phyloP scores from a whole-genome alignment of 2,329 filamentous ascomycete species.

The Zalaria obscura region DNA sequence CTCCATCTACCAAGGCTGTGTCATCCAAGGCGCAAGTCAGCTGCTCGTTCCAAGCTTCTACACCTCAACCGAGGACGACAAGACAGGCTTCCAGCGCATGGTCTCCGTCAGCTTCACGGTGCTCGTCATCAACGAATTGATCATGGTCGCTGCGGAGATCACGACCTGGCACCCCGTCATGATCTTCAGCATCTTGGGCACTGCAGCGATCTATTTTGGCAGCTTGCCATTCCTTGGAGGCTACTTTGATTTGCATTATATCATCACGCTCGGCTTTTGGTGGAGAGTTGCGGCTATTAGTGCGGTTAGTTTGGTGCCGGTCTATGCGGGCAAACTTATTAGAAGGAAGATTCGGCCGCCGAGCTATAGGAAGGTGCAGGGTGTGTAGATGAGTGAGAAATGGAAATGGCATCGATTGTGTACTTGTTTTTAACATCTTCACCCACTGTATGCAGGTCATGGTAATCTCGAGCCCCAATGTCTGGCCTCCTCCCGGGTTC shows the following conservation, averaged over 20 bases:
- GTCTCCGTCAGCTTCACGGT: conserved; percentile 86
- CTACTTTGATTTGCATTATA: conserved; percentile 79
- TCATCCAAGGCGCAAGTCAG: conserved; percentile 91
- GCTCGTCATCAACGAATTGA: conserved; percentile 81
- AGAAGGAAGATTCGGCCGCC: conserved; percentile 76
- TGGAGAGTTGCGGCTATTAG: conserved; percentile 77
- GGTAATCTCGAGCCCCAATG: too few species aligned
- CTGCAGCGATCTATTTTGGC: conserved; percentile 64
- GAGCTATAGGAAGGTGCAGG: conserved; percentile 75
- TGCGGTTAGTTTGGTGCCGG: conserved; percentile 69
- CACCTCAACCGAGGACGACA: conserved; percentile 7
- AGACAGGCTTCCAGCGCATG: conserved; percentile 40
- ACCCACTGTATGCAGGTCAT: too few species aligned
- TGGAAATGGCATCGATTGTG: neutral
- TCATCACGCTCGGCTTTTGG: conserved; percentile 67
- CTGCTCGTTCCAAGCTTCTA: conserved; percentile 63
- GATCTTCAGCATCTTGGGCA: conserved; percentile 73
- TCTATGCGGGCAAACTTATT: conserved; percentile 77
- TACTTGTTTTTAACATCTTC: too few species aligned
- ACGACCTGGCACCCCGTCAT: conserved; percentile 95
- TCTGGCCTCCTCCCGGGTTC: too few species aligned
- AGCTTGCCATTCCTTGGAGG: conserved; percentile 72
- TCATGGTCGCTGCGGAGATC: conserved; percentile 94
- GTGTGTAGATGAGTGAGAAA: conserved; percentile 8
- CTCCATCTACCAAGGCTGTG: conserved; percentile 84